Percentiles rank a stretch among this genome's conserved stretches.
Conservation (phyloP, 441 rosid species). For the Populus hybrid region DNA sequence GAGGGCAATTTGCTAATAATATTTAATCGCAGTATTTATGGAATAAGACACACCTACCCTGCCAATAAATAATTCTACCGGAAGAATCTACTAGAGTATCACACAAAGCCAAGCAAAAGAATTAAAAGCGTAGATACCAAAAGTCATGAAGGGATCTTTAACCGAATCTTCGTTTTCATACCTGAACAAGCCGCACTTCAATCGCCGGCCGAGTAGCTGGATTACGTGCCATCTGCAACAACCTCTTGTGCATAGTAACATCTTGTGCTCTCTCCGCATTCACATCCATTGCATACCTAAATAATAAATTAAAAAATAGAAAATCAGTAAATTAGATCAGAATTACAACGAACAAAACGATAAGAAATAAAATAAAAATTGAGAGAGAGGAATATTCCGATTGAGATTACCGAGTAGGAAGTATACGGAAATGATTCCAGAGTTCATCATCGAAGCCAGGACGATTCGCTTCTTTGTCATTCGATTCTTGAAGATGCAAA, state of each 20-base stretch:
- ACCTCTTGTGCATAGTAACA: conserved; percentile 65
- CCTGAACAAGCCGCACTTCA: conserved; percentile 62
- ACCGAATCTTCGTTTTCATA: conserved; percentile 21
- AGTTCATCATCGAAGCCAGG: conserved; percentile 60
- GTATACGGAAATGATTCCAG: conserved; percentile 53
- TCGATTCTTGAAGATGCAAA: conserved; percentile 40
- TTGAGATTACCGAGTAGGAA: conserved; percentile 37
- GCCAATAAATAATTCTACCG: conserved; percentile 9
- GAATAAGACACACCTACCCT: conserved; percentile 8
- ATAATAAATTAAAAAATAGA: no score
- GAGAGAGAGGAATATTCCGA: no score
- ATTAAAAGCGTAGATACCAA: not conserved
- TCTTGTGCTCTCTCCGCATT: conserved; percentile 57
- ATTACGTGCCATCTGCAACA: conserved; percentile 47
- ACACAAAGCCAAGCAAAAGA: conserved; percentile 5
- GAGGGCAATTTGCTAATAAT: not conserved
- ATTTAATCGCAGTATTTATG: not conserved
- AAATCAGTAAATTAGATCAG: no score
- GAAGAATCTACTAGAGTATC: conserved; percentile 20
- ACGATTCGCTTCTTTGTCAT: conserved; percentile 29
- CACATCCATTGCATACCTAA: conserved; percentile 48
- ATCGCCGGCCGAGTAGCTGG: conserved; percentile 9
- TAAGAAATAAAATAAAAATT: no score
- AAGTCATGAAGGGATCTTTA: conserved; percentile 6
- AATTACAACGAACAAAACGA: no score